Percentiles rank a stretch among this genome's conserved stretches.
These are phyloP conservation scores for Trametes polyzona DNA, from an alignment of 1,284 basidiomycete genomes.

Conservation along the genomic window DNA sequence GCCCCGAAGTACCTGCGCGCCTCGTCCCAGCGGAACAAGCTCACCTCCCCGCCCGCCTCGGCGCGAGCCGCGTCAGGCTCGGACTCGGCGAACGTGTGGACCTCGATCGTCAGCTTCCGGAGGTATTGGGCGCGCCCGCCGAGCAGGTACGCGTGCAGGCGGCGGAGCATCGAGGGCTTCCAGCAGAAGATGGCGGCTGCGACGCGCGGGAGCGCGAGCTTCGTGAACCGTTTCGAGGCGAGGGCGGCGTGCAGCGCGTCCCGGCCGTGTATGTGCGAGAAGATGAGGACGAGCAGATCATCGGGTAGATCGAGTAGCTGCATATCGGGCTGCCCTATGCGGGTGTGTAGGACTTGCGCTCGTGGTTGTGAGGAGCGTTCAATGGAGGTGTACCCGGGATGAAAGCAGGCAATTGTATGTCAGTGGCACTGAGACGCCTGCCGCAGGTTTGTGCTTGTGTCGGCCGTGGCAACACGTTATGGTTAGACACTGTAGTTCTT, in stretches of 20 bases:
- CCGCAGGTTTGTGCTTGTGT: no score
- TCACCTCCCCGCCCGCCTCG: neutral
- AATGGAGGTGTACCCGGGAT: no score
- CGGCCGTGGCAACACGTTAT: no score
- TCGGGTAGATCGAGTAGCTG: slow-evolving; percentile 9
- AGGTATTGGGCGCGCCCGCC: neutral
- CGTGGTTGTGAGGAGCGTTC: no score
- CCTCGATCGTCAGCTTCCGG: slow-evolving; percentile 1
- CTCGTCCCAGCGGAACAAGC: neutral
- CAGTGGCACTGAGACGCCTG: no score
- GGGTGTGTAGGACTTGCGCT: neutral
- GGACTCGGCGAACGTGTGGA: neutral
- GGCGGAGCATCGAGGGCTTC: neutral
- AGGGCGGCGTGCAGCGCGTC: slow-evolving; percentile 12
- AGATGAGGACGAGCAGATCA: slow-evolving; percentile 15
- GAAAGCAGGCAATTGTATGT: no score
- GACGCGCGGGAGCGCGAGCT: slow-evolving; percentile 8
- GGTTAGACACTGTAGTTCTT: no score
- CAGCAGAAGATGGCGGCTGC: neutral
- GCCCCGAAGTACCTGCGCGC: neutral
- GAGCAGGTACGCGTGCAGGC: neutral
- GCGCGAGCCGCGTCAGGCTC: neutral
- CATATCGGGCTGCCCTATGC: neutral
- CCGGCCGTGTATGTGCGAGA: neutral
- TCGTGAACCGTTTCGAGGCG: slow-evolving; percentile 2